A percentile compares a stretch with the other conserved stretches of the same genome.
Conservation (phyloP, 2,329 filamentous ascomycete genomes). For the Drechslerella coelobrocha region DNA sequence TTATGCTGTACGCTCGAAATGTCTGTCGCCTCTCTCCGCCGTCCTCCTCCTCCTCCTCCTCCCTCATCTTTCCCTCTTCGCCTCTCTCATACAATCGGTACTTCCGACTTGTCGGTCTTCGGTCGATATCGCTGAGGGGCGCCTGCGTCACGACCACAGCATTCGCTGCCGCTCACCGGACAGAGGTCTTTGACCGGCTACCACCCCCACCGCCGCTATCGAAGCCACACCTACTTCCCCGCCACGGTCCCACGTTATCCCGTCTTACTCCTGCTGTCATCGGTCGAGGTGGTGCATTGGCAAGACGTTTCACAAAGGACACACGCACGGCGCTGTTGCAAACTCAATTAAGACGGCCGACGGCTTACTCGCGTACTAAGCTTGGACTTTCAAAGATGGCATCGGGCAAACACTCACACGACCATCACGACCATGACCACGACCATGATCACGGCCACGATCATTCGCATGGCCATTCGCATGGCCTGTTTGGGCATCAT, state of each 20-base stretch:
- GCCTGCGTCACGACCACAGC: not conserved
- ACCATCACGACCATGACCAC: too few species aligned
- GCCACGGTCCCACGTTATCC: slow-evolving; percentile 20
- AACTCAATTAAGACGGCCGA: slow-evolving; percentile 28
- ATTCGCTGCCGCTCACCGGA: slow-evolving; percentile 16
- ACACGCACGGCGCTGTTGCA: slow-evolving; percentile 5
- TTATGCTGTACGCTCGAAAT: slow-evolving; percentile 49
- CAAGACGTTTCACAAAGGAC: not conserved
- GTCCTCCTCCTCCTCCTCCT: slow-evolving; percentile 10
- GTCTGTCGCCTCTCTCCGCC: slow-evolving; percentile 30
- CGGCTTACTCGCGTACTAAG: not conserved
- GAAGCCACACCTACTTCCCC: not conserved
- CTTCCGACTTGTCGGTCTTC: not conserved
- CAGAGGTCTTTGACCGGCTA: slow-evolving; percentile 41
- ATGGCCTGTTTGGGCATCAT: slow-evolving; percentile 65
- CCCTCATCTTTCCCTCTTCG: not conserved
- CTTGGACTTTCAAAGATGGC: slow-evolving; percentile 37
- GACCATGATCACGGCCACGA: slow-evolving; percentile 57
- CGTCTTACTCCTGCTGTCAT: not conserved
- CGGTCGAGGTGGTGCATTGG: not conserved
- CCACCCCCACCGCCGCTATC: too few species aligned
- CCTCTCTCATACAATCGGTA: not conserved
- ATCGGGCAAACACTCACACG: slow-evolving; percentile 58
- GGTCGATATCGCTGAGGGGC: slow-evolving; percentile 13
- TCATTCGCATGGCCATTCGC: slow-evolving; percentile 62